Evolutionary conservation across 441 rosid species (phyloP).

Genomic region (Euphorbia celastroides): DNA sequence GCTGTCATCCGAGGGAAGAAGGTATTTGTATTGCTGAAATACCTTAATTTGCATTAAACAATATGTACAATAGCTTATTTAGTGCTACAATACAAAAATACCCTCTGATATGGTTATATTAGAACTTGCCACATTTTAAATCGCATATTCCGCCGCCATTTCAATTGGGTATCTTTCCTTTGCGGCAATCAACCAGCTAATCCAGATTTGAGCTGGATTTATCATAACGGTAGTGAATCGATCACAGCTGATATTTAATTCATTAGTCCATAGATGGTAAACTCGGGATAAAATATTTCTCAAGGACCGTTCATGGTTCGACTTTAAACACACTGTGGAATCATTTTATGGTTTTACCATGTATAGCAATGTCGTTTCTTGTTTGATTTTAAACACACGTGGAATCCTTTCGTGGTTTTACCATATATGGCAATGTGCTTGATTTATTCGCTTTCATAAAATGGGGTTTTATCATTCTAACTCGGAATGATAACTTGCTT

Average conservation of each 20-base stretch:
- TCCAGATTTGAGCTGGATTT: not conserved
- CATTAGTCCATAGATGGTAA: not conserved
- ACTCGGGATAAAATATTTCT: not conserved
- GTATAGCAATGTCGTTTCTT: not conserved
- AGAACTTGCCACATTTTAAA: too few relatives aligned
- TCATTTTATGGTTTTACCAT: not conserved
- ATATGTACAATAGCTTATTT: not conserved
- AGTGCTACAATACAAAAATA: not conserved
- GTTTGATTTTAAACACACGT: not conserved
- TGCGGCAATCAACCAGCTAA: not conserved
- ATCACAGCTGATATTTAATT: not conserved
- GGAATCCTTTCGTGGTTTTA: not conserved
- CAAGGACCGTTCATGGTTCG: not conserved
- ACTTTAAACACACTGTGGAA: not conserved
- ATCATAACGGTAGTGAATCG: not conserved
- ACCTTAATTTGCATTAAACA: conserved; percentile 12
- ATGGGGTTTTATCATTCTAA: not conserved
- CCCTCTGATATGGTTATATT: not conserved
- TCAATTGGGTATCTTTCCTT: too few relatives aligned
- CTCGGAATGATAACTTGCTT: too few relatives aligned
- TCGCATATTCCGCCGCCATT: too few relatives aligned
- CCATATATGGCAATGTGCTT: not conserved
- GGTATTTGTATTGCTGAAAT: conserved; percentile 17
- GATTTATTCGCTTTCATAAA: too few relatives aligned
- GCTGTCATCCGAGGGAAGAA: conserved; percentile 83